These are phyloP conservation scores for Plectosphaerella plurivora DNA, from an alignment of 2,329 filamentous ascomycete species.

Conservation along the genomic window DNA sequence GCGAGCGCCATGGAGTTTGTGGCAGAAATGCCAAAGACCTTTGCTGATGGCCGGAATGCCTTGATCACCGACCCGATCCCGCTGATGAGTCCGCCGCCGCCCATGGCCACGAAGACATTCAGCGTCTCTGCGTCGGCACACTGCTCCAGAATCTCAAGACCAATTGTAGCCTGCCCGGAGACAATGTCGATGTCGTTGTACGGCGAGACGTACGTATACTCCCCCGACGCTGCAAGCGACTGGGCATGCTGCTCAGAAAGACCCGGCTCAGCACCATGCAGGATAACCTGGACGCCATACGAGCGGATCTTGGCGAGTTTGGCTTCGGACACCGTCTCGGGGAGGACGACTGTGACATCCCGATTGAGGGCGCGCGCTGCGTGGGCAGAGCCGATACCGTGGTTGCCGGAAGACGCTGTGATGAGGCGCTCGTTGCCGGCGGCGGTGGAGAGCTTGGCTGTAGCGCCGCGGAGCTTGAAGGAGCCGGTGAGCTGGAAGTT, in stretches of 20 bases:
- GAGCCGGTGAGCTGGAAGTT: slow-evolving; percentile 20
- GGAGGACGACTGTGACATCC: slow-evolving; percentile 14
- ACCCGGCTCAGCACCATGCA: slow-evolving; percentile 15
- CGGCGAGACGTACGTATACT: slow-evolving; percentile 16
- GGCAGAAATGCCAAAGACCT: slow-evolving; percentile 14
- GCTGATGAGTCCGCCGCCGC: slow-evolving; percentile 16
- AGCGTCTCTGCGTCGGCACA: slow-evolving; percentile 9
- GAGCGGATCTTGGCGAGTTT: slow-evolving; percentile 16
- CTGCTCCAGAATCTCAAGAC: slow-evolving; percentile 17
- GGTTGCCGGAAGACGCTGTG: slow-evolving; percentile 17
- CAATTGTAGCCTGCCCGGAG: slow-evolving; percentile 14
- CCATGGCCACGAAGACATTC: slow-evolving; percentile 17
- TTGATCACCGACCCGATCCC: slow-evolving; percentile 18
- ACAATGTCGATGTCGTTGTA: slow-evolving; percentile 17
- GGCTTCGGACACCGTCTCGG: slow-evolving; percentile 12
- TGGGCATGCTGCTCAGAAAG: slow-evolving; percentile 17
- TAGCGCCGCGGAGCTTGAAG: slow-evolving; percentile 19
- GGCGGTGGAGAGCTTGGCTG: slow-evolving; percentile 16
- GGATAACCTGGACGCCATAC: slow-evolving; percentile 13
- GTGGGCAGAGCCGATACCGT: slow-evolving; percentile 14
- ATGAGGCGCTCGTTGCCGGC: slow-evolving; percentile 7
- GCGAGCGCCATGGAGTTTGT: slow-evolving; percentile 15
- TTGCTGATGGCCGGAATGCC: slow-evolving; percentile 13
- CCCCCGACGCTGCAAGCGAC: slow-evolving; percentile 13
- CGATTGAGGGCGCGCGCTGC: slow-evolving; percentile 8